Evolutionary conservation across 768 basidiomycete species (phyloP).

Genomic region (Leccinellum luteum): DNA sequence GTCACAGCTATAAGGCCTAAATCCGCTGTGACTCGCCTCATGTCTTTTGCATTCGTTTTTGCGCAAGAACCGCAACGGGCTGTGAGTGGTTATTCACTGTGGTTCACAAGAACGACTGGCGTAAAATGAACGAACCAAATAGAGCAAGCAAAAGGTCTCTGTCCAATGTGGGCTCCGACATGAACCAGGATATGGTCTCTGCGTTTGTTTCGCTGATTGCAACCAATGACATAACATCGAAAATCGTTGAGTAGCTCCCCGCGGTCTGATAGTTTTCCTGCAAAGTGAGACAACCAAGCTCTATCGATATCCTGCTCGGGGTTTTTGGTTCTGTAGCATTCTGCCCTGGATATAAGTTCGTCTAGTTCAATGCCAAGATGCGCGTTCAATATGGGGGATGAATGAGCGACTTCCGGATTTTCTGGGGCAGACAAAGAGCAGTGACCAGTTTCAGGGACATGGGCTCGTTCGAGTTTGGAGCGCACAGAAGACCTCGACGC

Average conservation of each 20-base stretch:
- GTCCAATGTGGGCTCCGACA: constrained; percentile 68
- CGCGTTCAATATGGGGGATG: constrained; percentile 59
- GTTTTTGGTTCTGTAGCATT: constrained; percentile 50
- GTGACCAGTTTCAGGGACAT: neutral
- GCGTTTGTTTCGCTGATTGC: constrained; percentile 66
- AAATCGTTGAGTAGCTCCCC: constrained; percentile 60
- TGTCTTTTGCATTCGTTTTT: constrained; percentile 80
- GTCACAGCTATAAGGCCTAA: constrained; percentile 56
- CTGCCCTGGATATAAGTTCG: constrained; percentile 54
- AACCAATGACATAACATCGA: constrained; percentile 66
- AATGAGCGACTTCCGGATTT: constrained; percentile 1
- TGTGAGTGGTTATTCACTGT: constrained; percentile 27
- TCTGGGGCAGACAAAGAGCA: neutral
- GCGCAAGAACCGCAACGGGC: constrained; percentile 62
- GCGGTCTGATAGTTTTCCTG: constrained; percentile 57
- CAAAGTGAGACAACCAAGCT: constrained; percentile 63
- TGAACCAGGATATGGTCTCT: constrained; percentile 75
- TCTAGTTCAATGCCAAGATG: constrained; percentile 57
- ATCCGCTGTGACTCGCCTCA: constrained; percentile 60
- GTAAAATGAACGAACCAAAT: constrained; percentile 49
- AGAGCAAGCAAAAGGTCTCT: constrained; percentile 62
- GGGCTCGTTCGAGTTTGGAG: neutral
- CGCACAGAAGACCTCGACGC: neutral
- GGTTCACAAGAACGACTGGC: neutral
- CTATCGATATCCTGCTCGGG: constrained; percentile 61